A percentile compares a stretch with the other conserved stretches of the same genome.
Conservation (phyloP, 495 filamentous ascomycete genomes). For the Umbilicaria muhlenbergii region DNA sequence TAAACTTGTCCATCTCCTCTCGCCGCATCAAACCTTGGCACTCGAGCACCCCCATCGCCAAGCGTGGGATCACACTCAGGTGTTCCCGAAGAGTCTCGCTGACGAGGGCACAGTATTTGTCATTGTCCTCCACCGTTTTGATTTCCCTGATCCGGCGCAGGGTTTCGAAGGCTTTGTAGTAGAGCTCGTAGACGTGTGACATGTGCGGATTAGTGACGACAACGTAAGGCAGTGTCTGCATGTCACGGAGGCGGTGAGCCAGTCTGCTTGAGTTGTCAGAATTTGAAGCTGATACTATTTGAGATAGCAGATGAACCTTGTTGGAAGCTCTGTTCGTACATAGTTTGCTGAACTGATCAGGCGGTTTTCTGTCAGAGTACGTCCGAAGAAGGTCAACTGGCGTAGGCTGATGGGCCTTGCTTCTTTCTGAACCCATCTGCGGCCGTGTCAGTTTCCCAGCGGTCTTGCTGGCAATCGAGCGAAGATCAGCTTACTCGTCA, state of each 20-base stretch:
- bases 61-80: constrained; percentile 78
- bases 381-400: constrained; percentile 87
- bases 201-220: constrained; percentile 93
- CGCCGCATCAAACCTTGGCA: constrained; percentile 62
- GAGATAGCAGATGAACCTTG: constrained; percentile 36
- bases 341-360: constrained; percentile 93
- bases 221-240: constrained; percentile 91
- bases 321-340: constrained; percentile 86
- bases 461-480: constrained; percentile 12
- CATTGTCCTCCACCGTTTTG: constrained; percentile 78
- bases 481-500: constrained; percentile 53
- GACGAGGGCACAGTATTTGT: constrained; percentile 69
- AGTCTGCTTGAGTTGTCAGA: constrained; percentile 35
- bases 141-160: constrained; percentile 74
- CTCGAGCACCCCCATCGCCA: constrained; percentile 89
- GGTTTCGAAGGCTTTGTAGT: constrained; percentile 87
- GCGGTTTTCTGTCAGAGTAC: constrained; percentile 77
- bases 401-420: constrained; percentile 77
- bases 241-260: constrained; percentile 88
- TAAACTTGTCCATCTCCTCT: constrained; percentile 76
- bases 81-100: constrained; percentile 70
- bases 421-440: constrained; percentile 73
- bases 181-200: constrained; percentile 87
- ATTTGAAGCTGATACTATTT: background rate
- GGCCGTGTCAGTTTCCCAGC: background rate